Base-by-base conservation (phyloP, 176 grass and related monocot species). In the Carex cristatella region DNA sequence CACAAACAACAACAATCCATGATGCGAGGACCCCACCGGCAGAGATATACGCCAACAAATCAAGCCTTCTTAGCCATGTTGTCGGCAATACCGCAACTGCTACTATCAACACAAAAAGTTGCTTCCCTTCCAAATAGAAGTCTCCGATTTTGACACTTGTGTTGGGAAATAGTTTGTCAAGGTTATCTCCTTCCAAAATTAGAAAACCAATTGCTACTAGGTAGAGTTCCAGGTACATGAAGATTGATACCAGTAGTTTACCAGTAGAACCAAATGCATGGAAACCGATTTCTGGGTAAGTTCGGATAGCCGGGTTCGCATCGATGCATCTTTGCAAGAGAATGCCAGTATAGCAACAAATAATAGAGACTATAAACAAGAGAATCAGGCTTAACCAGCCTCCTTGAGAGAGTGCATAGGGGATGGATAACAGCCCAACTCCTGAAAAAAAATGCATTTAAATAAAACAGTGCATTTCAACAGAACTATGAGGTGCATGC, bases 181-280 rank as follows among this genome's bases (percentile, higher is more conserved):
- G 81, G 85, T 92, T 94, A 74, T 97, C 92, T 16, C 92, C 94
- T 19, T 94, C 92, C 12, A 97, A 84, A 65, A 97, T 97, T n/a
- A 97, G 68, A 84, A 97, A 97, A 2, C 92, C 94, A 54, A 89
- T 61, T 37, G 94, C 88, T 10, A 97, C 92, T 65, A 97, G 85
- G 88, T 94, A 97, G 85, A 97, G 92, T 87, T 94, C 94, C 14
- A 91, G 83, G 90, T 97, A 97, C 79, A 94, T 88, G 83, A 87
- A 91, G 23, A 85, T 57, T 0, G 94, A 97, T 55, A 91, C 90
- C 42, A 75, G 86, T 58, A 97, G 6, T 76, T 89, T 89, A 49
- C 94, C 92, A 1, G 7, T 74, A 49, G 30, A 19, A 1, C 94
- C 90, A 86, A 97, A 94, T 14, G 94, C 90, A 16, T 84, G 87